Evolutionary conservation across 2,329 filamentous ascomycete species (phyloP).

Genomic region (Microdochium nivale): DNA sequence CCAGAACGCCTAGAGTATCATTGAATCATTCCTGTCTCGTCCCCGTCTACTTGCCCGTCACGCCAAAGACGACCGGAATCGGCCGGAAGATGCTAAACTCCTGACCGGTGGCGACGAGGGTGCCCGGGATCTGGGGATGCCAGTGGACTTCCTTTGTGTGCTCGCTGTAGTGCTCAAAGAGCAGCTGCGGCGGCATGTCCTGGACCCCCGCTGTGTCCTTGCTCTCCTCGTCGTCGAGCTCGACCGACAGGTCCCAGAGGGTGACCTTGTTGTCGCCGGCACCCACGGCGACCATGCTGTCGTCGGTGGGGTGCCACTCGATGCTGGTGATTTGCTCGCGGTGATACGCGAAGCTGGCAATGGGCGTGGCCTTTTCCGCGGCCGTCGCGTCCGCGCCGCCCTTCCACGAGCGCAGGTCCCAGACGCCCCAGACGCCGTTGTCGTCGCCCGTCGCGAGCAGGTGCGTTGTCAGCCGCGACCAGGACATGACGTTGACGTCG

Average conservation of each 20-base stretch:
- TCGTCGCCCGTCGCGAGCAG: slow-evolving; percentile 89
- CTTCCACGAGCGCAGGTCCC: slow-evolving; percentile 96
- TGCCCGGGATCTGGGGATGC: slow-evolving; percentile 92
- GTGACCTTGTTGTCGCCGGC: slow-evolving; percentile 92
- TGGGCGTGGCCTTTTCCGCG: slow-evolving; percentile 59
- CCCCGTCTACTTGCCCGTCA: slow-evolving; percentile 16
- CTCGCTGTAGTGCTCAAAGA: slow-evolving; percentile 96
- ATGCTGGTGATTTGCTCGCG: slow-evolving; percentile 93
- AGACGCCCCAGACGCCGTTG: slow-evolving; percentile 89
- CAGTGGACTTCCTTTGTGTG: slow-evolving; percentile 94
- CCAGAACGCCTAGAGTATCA: neutral
- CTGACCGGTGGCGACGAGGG: slow-evolving; percentile 81
- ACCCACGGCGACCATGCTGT: slow-evolving; percentile 88
- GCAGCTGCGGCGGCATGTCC: slow-evolving; percentile 85
- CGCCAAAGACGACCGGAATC: slow-evolving; percentile 59
- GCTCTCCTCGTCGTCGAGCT: slow-evolving; percentile 94
- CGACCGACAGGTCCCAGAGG: slow-evolving; percentile 92
- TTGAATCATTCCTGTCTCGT: neutral
- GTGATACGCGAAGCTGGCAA: slow-evolving; percentile 94
- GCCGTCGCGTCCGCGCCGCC: slow-evolving; percentile 44
- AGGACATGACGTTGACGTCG: slow-evolving; percentile 95
- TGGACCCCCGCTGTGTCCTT: slow-evolving; percentile 78
- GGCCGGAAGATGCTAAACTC: slow-evolving; percentile 82
- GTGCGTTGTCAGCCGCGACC: slow-evolving; percentile 82
- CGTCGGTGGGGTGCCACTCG: slow-evolving; percentile 96